These are phyloP conservation scores for Incumbomyces lentus DNA, from an alignment of 2,329 filamentous ascomycete species.

Conservation along the genomic window DNA sequence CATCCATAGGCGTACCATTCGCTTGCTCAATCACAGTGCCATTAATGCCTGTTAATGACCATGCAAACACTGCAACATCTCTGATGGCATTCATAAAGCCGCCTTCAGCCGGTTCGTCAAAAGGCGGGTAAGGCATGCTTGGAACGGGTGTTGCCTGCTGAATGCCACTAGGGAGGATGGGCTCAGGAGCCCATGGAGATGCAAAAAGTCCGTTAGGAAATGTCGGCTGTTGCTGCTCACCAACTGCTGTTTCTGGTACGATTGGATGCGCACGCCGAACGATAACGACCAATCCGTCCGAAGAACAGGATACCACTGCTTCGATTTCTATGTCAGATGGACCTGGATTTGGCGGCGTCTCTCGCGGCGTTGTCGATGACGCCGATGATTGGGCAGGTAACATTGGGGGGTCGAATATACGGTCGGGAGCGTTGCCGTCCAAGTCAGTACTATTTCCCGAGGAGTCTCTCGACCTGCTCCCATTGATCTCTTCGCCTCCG, in stretches of 20 bases:
- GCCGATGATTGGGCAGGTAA: constrained; percentile 13
- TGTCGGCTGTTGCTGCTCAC: constrained; percentile 27
- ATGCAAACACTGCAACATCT: constrained; percentile 80
- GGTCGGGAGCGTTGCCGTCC: constrained; percentile 29
- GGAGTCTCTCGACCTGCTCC: constrained; percentile 2
- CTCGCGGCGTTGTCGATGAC: constrained; percentile 15
- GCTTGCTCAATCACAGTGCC: constrained; percentile 57
- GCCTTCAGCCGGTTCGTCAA: constrained; percentile 27
- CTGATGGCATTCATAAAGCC: constrained; percentile 69
- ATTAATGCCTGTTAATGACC: constrained; percentile 72
- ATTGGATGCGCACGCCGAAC: constrained; percentile 62
- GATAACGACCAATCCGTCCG: constrained; percentile 75
- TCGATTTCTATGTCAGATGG: constrained; percentile 55
- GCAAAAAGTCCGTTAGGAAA: constrained; percentile 61
- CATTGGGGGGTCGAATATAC: constrained; percentile 34
- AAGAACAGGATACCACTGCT: constrained; percentile 84
- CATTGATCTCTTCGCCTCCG: neutral
- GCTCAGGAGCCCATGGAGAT: constrained; percentile 65
- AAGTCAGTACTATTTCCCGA: constrained; percentile 38
- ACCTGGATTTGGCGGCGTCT: constrained; percentile 22
- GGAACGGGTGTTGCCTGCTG: constrained; percentile 13
- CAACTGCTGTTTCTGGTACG: constrained; percentile 47
- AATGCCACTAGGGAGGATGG: constrained; percentile 35
- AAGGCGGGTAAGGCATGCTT: constrained; percentile 30
- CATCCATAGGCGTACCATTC: constrained; percentile 51